Percentiles rank a stretch among this genome's conserved stretches.
These are phyloP conservation scores for Hansenula sp. DNA, from an alignment of 1,139 yeast species.

Conservation along the genomic window DNA sequence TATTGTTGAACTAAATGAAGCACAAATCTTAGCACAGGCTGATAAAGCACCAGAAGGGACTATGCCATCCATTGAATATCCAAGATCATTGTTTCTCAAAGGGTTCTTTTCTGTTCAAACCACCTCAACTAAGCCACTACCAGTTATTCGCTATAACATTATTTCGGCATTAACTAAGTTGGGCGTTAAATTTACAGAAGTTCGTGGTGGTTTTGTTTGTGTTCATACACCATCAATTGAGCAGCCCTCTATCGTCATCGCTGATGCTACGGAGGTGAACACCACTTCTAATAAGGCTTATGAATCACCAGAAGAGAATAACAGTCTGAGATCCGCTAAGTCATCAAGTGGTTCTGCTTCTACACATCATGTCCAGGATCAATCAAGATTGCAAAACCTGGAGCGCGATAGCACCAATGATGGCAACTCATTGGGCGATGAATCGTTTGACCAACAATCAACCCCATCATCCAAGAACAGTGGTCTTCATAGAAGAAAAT, in stretches of 20 bases:
- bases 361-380: background rate
- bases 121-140: conserved; percentile 88
- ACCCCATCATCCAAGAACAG: conserved; percentile 22
- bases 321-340: conserved; percentile 8
- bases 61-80: conserved; percentile 94
- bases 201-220: conserved; percentile 92
- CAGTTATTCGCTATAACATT: conserved; percentile 82
- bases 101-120: conserved; percentile 96
- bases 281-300: conserved; percentile 6
- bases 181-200: conserved; percentile 84
- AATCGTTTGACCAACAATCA: conserved; percentile 14
- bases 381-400: conserved; percentile 1
- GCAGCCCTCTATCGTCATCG: conserved; percentile 22
- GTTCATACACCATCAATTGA: conserved; percentile 44
- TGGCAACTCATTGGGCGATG: conserved; percentile 7
- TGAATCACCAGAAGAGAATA: conserved; percentile 11
- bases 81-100: conserved; percentile 85
- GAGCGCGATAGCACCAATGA: conserved; percentile 7
- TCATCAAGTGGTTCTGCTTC: conserved; percentile 9
- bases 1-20: conserved; percentile 44
- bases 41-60: conserved; percentile 68
- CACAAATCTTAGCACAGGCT: conserved; percentile 63
- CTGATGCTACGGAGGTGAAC: conserved; percentile 19
- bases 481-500: conserved; percentile 51
- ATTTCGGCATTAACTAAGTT: conserved; percentile 72